Evolutionary conservation across 495 filamentous ascomycete genomes (phyloP).

Genomic region (Penicillium parvum): DNA sequence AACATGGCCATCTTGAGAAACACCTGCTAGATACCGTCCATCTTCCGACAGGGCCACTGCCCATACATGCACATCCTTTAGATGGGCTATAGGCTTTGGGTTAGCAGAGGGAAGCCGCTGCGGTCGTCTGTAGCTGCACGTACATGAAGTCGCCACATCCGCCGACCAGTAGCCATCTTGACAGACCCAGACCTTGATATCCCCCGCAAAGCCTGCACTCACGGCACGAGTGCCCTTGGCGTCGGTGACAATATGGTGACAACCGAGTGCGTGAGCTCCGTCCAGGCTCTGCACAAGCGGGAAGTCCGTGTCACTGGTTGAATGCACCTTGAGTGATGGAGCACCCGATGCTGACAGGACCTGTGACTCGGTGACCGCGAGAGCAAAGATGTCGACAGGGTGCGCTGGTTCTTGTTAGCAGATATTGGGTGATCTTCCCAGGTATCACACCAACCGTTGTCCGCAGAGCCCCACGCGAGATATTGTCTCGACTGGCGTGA

Average conservation of each 20-base stretch:
- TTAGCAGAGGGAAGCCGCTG: constrained; percentile 3
- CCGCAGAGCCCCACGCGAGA: constrained; percentile 82
- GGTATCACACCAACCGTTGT: constrained; percentile 59
- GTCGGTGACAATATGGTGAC: constrained; percentile 78
- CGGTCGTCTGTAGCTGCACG: background rate
- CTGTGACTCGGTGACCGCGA: constrained; percentile 74
- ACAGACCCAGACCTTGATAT: constrained; percentile 72
- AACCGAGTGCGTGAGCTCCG: constrained; percentile 75
- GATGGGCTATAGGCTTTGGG: constrained; percentile 9
- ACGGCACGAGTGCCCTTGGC: constrained; percentile 65
- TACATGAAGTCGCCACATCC: constrained; percentile 45
- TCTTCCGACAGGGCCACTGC: constrained; percentile 78
- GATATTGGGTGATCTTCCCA: constrained; percentile 2
- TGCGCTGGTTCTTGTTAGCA: constrained; percentile 58
- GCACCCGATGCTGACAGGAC: constrained; percentile 80
- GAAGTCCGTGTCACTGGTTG: constrained; percentile 62
- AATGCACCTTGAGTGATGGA: constrained; percentile 72
- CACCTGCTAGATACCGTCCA: constrained; percentile 75
- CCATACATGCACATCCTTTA: constrained; percentile 61
- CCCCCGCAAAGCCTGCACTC: constrained; percentile 82
- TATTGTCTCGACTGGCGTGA: constrained; percentile 88
- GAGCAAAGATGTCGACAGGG: constrained; percentile 79
- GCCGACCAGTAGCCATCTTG: constrained; percentile 52
- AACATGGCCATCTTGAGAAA: constrained; percentile 77
- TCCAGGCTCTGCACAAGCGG: constrained; percentile 71